Evolutionary conservation across 2,329 filamentous ascomycete species (phyloP), one percentile per base, ranked within the genome.

Genomic region (Arthrobotrys megalospora): DNA sequence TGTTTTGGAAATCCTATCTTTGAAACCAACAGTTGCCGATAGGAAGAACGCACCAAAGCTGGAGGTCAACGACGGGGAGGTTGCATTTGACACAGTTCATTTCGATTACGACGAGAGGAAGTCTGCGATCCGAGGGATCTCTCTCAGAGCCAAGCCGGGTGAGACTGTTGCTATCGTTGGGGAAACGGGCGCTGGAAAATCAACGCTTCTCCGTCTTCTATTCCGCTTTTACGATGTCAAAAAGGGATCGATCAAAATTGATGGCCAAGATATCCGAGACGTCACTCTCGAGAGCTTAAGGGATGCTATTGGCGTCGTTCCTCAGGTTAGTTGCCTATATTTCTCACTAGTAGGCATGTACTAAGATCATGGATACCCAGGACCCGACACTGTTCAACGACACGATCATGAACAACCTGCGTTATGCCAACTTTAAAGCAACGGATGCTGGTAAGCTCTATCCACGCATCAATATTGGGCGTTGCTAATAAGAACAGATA

Each of bases 331-430:
- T 64, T 11, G 5, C 11, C n/a, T 34, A 11, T 11, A 11, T 5
- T 11, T 65, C 4, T 6, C 14, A 36, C 1, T 16, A 5, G 7
- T 52, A 2, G 12, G 11, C 10, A 10, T n/a, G 32, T 32, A 41
- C 21, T 45, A 66, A 53, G 47, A 21, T 2, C 34, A 16, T 38
- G 50, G 7, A 12, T 21, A 2, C 38, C 3, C 89, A 92, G 83
- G 88, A 90, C 77, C 88, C 90, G 0, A 85, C 87, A 0, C 84
- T 92, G 7, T 92, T 92, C 84, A 90, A 91, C 81, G 86, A 87
- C 36, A 88, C 88, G 0, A 87, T 92, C 48, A 86, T 90, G 81
- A 87, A 91, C 16, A 92, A 92, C 81, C 84, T 92, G 24, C 87
- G 87, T 1, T 92, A 92, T 82, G 89, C 89, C 1, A 87, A 87